Conservation (phyloP, 129 eudicot genomes). For the Arctium minus region DNA sequence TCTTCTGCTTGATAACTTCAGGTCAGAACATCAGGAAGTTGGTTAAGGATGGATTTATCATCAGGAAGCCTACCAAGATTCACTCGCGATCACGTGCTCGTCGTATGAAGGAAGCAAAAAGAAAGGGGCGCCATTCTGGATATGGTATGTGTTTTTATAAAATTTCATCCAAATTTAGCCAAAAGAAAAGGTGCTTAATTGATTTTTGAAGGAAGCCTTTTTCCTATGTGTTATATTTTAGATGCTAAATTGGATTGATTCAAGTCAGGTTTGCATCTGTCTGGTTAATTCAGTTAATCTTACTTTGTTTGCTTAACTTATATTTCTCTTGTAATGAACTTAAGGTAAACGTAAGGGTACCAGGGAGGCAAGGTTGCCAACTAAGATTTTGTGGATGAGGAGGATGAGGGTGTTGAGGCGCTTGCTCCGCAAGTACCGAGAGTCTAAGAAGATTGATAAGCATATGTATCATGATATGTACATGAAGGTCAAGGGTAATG, state of each 20-base stretch:
- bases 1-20: conserved; percentile 9
- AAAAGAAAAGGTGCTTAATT: neutral
- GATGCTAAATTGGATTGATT: neutral
- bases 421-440: conserved; percentile 82
- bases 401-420: conserved; percentile 89
- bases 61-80: conserved; percentile 87
- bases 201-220: neutral
- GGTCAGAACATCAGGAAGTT: conserved; percentile 88
- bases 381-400: conserved; percentile 91
- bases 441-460: conserved; percentile 92
- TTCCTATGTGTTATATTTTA: neutral
- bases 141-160: conserved; percentile 45
- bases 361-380: conserved; percentile 90
- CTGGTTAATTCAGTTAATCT: too few species aligned
- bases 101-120: conserved; percentile 83
- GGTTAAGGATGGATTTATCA: conserved; percentile 85
- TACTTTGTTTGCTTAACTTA: neutral
- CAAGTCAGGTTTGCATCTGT: neutral
- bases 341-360: conserved; percentile 96
- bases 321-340: neutral
- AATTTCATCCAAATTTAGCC: neutral
- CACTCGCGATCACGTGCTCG: conserved; percentile 95
- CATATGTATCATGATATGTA: conserved; percentile 99
- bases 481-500: conserved; percentile 97
- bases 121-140: conserved; percentile 97